phyloP scores from a whole-genome alignment of 1,139 yeast species.

The Suhomyces bribrorum region DNA sequence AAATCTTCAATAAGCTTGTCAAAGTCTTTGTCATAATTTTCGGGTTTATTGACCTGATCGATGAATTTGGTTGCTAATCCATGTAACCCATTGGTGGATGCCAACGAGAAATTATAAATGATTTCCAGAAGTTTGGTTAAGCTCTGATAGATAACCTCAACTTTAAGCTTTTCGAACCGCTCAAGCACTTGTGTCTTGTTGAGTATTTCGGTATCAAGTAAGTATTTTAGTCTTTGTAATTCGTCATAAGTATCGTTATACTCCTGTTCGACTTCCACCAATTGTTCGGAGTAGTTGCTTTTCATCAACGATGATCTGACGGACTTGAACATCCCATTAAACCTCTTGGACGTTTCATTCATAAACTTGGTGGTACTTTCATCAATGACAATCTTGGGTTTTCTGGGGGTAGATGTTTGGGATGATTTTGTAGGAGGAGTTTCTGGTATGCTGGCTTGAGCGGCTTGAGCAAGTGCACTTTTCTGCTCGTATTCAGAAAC shows the following conservation, averaged over 20 bases:
- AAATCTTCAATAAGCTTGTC: slow-evolving; percentile 25
- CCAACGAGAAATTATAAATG: slow-evolving; percentile 29
- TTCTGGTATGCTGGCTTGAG: not conserved
- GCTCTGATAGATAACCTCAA: slow-evolving; percentile 37
- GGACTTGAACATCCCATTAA: slow-evolving; percentile 29
- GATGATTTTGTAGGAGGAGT: slow-evolving; percentile 1
- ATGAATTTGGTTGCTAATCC: slow-evolving; percentile 29
- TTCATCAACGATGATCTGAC: slow-evolving; percentile 33
- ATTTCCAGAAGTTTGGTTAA: slow-evolving; percentile 41
- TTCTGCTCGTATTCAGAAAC: slow-evolving; percentile 19
- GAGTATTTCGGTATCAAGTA: slow-evolving; percentile 32
- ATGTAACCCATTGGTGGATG: slow-evolving; percentile 31
- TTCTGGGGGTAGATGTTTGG: slow-evolving; percentile 8
- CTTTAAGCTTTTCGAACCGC: slow-evolving; percentile 38
- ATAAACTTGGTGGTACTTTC: slow-evolving; percentile 24
- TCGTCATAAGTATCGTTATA: slow-evolving; percentile 37
- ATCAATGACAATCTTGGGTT: slow-evolving; percentile 15
- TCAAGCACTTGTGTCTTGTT: slow-evolving; percentile 30
- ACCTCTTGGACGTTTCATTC: slow-evolving; percentile 32
- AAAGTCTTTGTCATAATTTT: slow-evolving; percentile 33
- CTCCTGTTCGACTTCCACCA: slow-evolving; percentile 30
- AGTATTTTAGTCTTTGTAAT: slow-evolving; percentile 34
- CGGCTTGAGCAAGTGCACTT: not conserved
- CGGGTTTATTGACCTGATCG: slow-evolving; percentile 27
- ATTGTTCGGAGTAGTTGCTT: slow-evolving; percentile 33